phyloP scores from a whole-genome alignment of 345 rosid genomes.

The Populus alba region DNA sequence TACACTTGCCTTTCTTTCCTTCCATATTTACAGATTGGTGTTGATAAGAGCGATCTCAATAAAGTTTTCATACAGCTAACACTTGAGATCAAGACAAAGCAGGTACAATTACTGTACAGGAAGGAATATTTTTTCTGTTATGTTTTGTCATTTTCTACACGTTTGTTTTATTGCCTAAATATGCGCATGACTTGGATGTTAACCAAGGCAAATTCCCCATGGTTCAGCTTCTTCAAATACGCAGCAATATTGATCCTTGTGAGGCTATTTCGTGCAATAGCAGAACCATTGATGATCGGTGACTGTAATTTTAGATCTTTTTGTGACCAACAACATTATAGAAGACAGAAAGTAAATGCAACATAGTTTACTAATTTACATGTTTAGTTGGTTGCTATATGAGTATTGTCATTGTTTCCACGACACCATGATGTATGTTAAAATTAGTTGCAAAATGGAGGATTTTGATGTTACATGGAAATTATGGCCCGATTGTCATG shows the following conservation, averaged over 20 bases:
- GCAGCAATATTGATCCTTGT: not conserved
- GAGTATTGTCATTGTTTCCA: not conserved
- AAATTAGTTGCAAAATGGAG: not conserved
- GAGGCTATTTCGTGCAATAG: not conserved
- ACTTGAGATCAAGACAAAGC: conserved; percentile 77
- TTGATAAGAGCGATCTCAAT: conserved; percentile 62
- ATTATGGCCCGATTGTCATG: not conserved
- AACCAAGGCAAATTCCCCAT: not conserved
- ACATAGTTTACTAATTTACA: not conserved
- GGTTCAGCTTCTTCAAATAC: not conserved
- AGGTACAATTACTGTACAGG: conserved; percentile 42
- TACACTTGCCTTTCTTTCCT: not conserved
- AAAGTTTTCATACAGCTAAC: conserved; percentile 85
- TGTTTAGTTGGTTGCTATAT: not conserved
- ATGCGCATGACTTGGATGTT: not conserved
- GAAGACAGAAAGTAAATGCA: not conserved
- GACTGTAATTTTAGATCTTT: not conserved
- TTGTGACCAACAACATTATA: not conserved
- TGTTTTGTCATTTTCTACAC: not conserved
- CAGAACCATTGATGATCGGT: not conserved
- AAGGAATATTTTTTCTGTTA: not conserved
- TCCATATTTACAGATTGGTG: conserved; percentile 59
- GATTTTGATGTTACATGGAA: not conserved
- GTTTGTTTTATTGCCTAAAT: not conserved
- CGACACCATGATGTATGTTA: not conserved